Conservation (phyloP, 148 eudicot species). For the Hydrangea macrophylla region DNA sequence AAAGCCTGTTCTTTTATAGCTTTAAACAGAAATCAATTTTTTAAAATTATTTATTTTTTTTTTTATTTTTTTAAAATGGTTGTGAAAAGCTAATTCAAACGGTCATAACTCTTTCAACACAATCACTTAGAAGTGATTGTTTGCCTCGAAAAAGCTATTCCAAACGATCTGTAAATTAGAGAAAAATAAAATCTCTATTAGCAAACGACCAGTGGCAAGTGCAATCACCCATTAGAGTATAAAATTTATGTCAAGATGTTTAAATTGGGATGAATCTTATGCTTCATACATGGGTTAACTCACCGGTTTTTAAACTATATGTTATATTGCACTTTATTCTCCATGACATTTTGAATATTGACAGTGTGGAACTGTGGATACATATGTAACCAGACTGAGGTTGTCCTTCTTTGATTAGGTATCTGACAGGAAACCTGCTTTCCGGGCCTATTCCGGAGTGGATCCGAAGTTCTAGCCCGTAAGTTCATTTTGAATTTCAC, state of each 20-base stretch:
- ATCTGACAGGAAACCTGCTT: constrained; percentile 47
- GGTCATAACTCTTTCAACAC: too few relatives aligned
- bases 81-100: too few relatives aligned
- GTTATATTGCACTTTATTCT: background rate
- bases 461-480: constrained; percentile 27
- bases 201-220: background rate
- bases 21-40: too few relatives aligned
- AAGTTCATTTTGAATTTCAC: constrained; percentile 16
- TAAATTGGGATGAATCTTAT: background rate
- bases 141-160: too few relatives aligned
- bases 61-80: too few relatives aligned
- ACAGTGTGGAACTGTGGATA: background rate
- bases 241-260: too few relatives aligned
- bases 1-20: too few relatives aligned
- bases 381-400: background rate
- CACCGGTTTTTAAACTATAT: background rate
- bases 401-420: constrained; percentile 29
- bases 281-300: background rate
- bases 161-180: too few relatives aligned
- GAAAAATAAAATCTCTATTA: too few relatives aligned
- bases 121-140: too few relatives aligned
- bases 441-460: constrained; percentile 49
- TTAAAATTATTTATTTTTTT: too few relatives aligned
- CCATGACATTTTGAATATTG: background rate
- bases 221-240: background rate